Base-by-base conservation (phyloP, 2,329 filamentous ascomycete species). In the Hymenoscyphus scutula region DNA sequence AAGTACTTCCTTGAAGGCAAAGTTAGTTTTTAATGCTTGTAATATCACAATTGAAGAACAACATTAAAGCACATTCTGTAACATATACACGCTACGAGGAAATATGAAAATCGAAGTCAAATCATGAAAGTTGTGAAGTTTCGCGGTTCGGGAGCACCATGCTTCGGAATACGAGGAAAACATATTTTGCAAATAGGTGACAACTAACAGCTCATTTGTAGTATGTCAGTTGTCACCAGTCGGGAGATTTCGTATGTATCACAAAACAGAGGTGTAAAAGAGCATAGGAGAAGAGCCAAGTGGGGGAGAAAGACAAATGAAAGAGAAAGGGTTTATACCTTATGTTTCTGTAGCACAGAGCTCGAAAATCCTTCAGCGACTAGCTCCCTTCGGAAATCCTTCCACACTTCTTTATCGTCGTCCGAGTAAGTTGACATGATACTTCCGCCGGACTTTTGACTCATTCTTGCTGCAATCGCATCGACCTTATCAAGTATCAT, bases 401-500 rank as follows among this genome's bases (percentile, higher is more conserved):
- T 79, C 85, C 85, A 88, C 32, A 85, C 73, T 29, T 80, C 78
- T 53, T 84, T 81, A 25, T 83, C 80, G 58, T 80, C 78, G 17
- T 80, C 77, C 7, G 71, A 68, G 61, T 71, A 67, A 53, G 19
- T 71, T 64, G 59, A 78, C 69, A 62, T 75, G 72, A 59, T 74
- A 75, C 63, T 65, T 56, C 65, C 76, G 74, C 53, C 76, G 75
- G 58, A 58, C 37, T 78, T 77, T 11, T 76, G 76, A 58, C 81
- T 82, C 27, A 87, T 76, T 11, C 79, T 78, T 11, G 77, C 73
- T 2, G 85, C 84, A 65, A 88, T 81, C 32, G 74, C 74, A 67
- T 88, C 84, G 34, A 88, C 81, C 69, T 86, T 85, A 70, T 84
- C 81, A 72, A 85, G 82, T 69, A 88, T 85, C 7, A 72, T 71